These are phyloP conservation scores for Talaromyces sp. DNA, from an alignment of 2,329 filamentous ascomycete genomes.

Conservation along the genomic window DNA sequence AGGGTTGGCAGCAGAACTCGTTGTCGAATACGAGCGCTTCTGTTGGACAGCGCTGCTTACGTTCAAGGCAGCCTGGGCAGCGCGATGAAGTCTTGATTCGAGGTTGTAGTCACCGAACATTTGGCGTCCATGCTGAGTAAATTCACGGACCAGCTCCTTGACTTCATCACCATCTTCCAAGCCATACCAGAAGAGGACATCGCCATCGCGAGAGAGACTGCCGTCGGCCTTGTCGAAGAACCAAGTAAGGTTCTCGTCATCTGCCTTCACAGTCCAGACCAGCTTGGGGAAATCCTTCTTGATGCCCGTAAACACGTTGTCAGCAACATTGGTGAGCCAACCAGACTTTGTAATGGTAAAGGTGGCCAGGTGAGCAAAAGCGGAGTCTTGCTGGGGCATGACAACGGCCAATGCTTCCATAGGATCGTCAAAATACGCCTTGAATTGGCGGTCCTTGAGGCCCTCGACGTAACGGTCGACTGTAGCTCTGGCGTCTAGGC, in stretches of 20 bases:
- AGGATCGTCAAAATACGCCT: constrained; percentile 87
- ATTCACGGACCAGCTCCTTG: constrained; percentile 76
- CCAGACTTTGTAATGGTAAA: constrained; percentile 91
- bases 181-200: constrained; percentile 95
- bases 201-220: constrained; percentile 76
- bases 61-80: constrained; percentile 63
- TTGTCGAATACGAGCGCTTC: constrained; percentile 63
- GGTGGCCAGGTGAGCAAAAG: constrained; percentile 77
- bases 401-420: constrained; percentile 93
- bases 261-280: constrained; percentile 92
- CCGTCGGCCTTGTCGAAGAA: constrained; percentile 97
- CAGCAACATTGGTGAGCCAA: constrained; percentile 90
- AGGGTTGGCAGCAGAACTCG: constrained; percentile 26
- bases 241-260: constrained; percentile 96
- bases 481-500: constrained; percentile 73
- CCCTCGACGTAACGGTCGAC: constrained; percentile 83
- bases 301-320: constrained; percentile 89
- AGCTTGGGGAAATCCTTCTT: constrained; percentile 90
- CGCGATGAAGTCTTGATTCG: constrained; percentile 74
- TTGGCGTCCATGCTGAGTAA: constrained; percentile 71
- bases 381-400: constrained; percentile 59
- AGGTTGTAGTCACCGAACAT: constrained; percentile 90
- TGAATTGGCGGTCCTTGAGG: constrained; percentile 72
- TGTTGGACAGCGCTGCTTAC: constrained; percentile 52
- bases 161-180: constrained; percentile 77